Evolutionary conservation across 2,329 filamentous ascomycete genomes (phyloP).

Genomic region (Penicillium sp.): DNA sequence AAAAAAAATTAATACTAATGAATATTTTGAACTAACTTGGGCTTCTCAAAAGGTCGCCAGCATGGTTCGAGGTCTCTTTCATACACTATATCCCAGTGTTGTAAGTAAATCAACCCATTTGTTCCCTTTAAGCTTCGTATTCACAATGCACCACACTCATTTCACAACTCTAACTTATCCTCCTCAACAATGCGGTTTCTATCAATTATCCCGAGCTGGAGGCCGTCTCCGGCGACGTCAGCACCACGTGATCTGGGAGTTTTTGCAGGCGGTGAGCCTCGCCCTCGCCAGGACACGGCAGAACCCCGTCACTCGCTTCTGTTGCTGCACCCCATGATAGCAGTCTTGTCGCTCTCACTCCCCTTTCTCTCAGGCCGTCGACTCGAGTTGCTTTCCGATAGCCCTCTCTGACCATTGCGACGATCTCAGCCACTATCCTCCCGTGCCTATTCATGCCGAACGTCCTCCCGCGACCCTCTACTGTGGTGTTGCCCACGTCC

Average conservation of each 20-base stretch:
- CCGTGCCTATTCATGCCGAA: slow-evolving; percentile 41
- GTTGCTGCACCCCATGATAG: slow-evolving; percentile 36
- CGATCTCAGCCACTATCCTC: slow-evolving; percentile 19
- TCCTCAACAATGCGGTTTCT: background rate
- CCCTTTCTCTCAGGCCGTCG: slow-evolving; percentile 20
- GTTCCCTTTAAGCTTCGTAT: background rate
- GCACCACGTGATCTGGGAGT: slow-evolving; percentile 28
- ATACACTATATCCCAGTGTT: background rate
- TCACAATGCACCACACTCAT: background rate
- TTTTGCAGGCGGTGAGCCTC: slow-evolving; percentile 34
- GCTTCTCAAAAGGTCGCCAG: background rate
- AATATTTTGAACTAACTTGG: too few species aligned
- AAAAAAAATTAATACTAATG: background rate
- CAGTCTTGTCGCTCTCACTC: slow-evolving; percentile 28
- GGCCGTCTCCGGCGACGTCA: slow-evolving; percentile 31
- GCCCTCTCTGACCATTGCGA: slow-evolving; percentile 22
- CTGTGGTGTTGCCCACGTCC: slow-evolving; percentile 43
- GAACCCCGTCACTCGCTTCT: slow-evolving; percentile 37
- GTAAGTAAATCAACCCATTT: background rate
- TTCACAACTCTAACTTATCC: background rate
- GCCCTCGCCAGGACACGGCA: slow-evolving; percentile 31
- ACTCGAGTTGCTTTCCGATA: slow-evolving; percentile 25
- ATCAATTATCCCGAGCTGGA: background rate
- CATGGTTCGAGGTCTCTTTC: background rate
- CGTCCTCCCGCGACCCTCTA: slow-evolving; percentile 39